Percentiles rank a stretch among this genome's conserved stretches.
These are phyloP conservation scores for Pseudogymnoascus sp. DNA, from an alignment of 2,329 filamentous ascomycete species.

Conservation along the genomic window DNA sequence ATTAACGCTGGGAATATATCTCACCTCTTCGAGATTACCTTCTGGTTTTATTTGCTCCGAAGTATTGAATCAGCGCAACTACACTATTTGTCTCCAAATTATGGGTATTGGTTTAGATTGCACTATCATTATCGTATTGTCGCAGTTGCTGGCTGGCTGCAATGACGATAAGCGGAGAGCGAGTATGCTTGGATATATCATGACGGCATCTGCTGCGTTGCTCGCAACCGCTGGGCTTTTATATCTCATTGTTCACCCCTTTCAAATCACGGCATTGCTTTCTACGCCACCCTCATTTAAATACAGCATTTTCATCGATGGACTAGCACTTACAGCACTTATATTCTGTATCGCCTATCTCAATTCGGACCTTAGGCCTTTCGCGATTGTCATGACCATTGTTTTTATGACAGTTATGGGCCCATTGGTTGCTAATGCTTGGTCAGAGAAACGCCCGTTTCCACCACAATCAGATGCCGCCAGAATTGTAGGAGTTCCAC, in stretches of 20 bases:
- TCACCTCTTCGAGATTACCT: neutral
- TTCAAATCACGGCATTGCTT: neutral
- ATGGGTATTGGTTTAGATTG: slow-evolving; percentile 10
- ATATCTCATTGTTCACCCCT: neutral
- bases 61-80: neutral
- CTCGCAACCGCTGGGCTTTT: neutral
- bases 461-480: slow-evolving; percentile 3
- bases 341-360: neutral
- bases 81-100: slow-evolving; percentile 8
- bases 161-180: slow-evolving; percentile 10
- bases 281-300: neutral
- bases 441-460: slow-evolving; percentile 1
- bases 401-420: slow-evolving; percentile 5
- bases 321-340: neutral
- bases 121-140: slow-evolving; percentile 5
- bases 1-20: slow-evolving; percentile 4
- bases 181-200: neutral
- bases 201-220: neutral
- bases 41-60: slow-evolving; percentile 10
- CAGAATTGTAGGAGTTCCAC: neutral
- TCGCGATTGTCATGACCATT: slow-evolving; percentile 8
- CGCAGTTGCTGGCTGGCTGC: neutral
- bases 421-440: slow-evolving; percentile 7
- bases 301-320: neutral
- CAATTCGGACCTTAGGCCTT: slow-evolving; percentile 9